A percentile compares a stretch with the other conserved stretches of the same genome.
These are phyloP conservation scores for Leishmania martiniquensis DNA, from an alignment of 208 protist genomes.

Conservation along the genomic window DNA sequence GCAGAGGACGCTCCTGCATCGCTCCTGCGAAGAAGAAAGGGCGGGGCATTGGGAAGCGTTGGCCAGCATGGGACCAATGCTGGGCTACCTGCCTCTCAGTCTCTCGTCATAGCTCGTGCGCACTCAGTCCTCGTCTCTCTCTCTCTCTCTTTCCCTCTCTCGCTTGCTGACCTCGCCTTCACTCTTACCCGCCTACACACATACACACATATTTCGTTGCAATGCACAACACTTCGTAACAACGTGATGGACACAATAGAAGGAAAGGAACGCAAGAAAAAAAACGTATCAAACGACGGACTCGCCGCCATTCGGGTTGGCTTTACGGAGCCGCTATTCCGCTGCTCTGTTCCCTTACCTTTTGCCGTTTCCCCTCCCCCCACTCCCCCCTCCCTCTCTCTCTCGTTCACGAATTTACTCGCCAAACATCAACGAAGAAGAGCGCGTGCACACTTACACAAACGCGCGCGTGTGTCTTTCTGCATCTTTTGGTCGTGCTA, in stretches of 20 bases:
- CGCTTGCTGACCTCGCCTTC: background rate
- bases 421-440: background rate
- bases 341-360: background rate
- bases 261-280: too few species aligned
- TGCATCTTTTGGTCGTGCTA: too few species aligned
- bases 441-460: background rate
- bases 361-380: background rate
- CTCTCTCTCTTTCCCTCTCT: background rate
- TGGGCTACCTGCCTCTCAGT: background rate
- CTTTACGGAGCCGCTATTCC: too few species aligned
- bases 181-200: background rate
- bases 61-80: background rate
- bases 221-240: too few species aligned
- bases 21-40: background rate
- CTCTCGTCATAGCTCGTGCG: background rate
- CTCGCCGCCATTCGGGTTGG: too few species aligned
- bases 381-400: background rate
- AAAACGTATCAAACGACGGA: too few species aligned
- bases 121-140: background rate
- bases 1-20: background rate
- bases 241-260: too few species aligned
- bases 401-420: background rate
- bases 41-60: too few species aligned
- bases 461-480: too few species aligned
- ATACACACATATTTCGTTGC: too few species aligned